Base-by-base conservation (phyloP, 2,329 filamentous ascomycete species). In the Diaporthe sp. region DNA sequence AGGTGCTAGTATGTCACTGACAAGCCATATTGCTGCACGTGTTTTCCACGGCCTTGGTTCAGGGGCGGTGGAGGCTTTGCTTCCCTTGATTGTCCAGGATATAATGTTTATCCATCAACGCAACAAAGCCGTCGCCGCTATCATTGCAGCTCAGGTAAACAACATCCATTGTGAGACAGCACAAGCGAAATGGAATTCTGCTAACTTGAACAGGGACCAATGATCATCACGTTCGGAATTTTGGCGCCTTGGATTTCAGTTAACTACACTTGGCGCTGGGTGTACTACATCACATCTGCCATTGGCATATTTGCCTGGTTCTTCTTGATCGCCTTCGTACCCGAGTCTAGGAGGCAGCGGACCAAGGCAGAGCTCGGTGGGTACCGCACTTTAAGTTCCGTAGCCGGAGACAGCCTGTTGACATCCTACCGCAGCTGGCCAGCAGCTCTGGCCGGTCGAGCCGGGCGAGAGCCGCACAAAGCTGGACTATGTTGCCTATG, bases 1-100 rank as follows among this genome's bases (percentile, higher is more conserved):
- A 0, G 83, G 81, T 6, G 78, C 81, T 34, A 84, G 83, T 65
- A 78, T 78, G 1, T 78, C 79, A 1, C 76, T 84, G 2, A 73
- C 77, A 4, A 78, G 78, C 20, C 84, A 85, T 71, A 68, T 85
- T 4, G 82, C 80, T 1, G 83, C 84, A 2, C 76, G 83, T 15
- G 81, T 80, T 12, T 75, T 85, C 28, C 80, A 84, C 71, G 84
- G 83, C 0, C 77, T 85, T 7, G 84, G 83, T 0, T 82, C 81
- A 0, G 83, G 83, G 1, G 80, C 83, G 0, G 81, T 83, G 17
- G 82, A 84, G 75, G 82, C 83, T 4, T 73, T 85, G 15, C 80
- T 85, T 5, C 84, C 84, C 1, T 78, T 85, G n/a, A 82, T 85
- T 37, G 80, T 84, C 2, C 83, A 85, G 76, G 84, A 85, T 63